Evolutionary conservation across 2,329 filamentous ascomycete genomes (phyloP), one percentile per base, ranked within the genome.

Genomic region (Balansia obtecta): DNA sequence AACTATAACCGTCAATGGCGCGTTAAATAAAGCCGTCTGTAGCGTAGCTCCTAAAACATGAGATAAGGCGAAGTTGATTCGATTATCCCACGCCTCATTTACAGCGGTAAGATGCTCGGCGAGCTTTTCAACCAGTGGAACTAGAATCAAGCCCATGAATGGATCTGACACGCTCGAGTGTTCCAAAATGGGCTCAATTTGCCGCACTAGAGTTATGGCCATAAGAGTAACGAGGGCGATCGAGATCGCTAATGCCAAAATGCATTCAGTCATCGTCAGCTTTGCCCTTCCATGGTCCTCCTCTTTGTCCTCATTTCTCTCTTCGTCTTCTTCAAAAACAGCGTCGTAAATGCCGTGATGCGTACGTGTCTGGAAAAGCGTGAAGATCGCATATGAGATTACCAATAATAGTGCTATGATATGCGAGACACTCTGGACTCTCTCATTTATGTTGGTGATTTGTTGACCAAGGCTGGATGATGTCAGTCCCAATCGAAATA

Each of bases 21-120:
- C 88, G 63, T 94, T 95, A 62, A 95, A 81, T 33, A 95, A 76
- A 1, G 89, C 88, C 0, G 90, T 96, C 68, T 95, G 90, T 52
- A 95, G 84, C 0, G 86, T 91, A 2, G 88, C 83, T 45, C 88
- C 88, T 41, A 95, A 80, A 49, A 93, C 86, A 64, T 95, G 88
- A 43, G 86, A 85, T 27, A 93, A 75, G 0, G 88, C 87, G 65
- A 37, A 37, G 34, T 37, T 22, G 5, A 90, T 88, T 63, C 85
- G 82, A 62, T 86, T 80, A 58, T 88, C 85, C 74, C 82, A 91
- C 22, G 88, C 88, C 72, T 94, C 88, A 58, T 93, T 86, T 52
- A 94, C 74, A 41, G 87, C 86, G 2, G 86, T 90, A 45, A 94
- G 70, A 66, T 94, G 88, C 65, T 94, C 88, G 12, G 88, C 87